These are phyloP conservation scores for Macrolepiota albuminosa DNA, from an alignment of 768 basidiomycete genomes.

Conservation along the genomic window DNA sequence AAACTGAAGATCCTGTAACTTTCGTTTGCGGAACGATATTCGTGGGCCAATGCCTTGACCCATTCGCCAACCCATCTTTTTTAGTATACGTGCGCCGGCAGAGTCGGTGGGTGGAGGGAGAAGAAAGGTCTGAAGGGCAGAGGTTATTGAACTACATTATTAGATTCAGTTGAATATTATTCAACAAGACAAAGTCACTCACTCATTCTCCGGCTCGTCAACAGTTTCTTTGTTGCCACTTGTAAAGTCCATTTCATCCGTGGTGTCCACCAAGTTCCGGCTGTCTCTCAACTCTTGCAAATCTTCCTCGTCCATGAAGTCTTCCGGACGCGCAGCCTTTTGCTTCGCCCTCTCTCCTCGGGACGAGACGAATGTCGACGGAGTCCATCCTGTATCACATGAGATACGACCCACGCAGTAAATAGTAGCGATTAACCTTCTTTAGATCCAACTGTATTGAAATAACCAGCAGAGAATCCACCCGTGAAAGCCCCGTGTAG, in stretches of 20 bases:
- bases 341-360: constrained; percentile 68
- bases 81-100: constrained; percentile 78
- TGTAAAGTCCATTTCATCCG: constrained; percentile 69
- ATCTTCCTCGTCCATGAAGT: constrained; percentile 99
- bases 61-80: constrained; percentile 93
- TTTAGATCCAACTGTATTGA: constrained; percentile 92
- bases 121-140: constrained; percentile 59
- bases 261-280: constrained; percentile 70
- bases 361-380: constrained; percentile 90
- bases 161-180: constrained; percentile 1
- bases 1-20: constrained; percentile 59
- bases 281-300: constrained; percentile 75
- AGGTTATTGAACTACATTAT: constrained; percentile 50
- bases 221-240: constrained; percentile 46
- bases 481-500: constrained; percentile 99
- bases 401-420: not conserved
- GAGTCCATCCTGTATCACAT: constrained; percentile 79
- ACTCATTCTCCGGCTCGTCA: constrained; percentile 53
- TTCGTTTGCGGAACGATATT: constrained; percentile 70
- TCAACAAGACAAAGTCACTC: constrained; percentile 21
- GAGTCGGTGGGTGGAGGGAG: constrained; percentile 76
- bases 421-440: constrained; percentile 57
- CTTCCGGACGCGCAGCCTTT: constrained; percentile 66
- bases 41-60: constrained; percentile 95
- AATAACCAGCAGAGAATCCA: constrained; percentile 97